Base-by-base conservation (phyloP, 2,329 filamentous ascomycete genomes). In the Exophiala phaeomuriformis region DNA sequence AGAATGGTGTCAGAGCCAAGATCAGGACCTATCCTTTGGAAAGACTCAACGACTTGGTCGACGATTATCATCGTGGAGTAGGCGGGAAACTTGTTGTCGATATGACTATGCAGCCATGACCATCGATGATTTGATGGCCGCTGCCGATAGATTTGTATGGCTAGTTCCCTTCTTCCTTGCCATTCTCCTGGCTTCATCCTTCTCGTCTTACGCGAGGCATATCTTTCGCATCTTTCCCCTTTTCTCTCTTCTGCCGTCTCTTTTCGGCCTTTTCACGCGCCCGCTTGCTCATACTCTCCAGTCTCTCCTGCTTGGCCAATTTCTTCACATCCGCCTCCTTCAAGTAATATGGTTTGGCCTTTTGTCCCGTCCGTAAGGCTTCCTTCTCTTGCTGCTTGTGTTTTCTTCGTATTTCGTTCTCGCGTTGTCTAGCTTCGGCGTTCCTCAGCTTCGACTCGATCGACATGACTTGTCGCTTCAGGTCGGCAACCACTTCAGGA, bases 271-370 rank as follows among this genome's bases (percentile, higher is more conserved):
- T 86, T 58, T 94, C 86, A 55, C 90, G 80, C 71, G 96, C 84
- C 68, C 84, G 85, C 67, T 86, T 85, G 71, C 88, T 93, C 85
- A 97, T 86, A 55, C 81, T 80, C 63, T 84, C 80, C 71, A 87
- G 96, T 67, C 85, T 82, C 64, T 93, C 84, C 66, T 87, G 76
- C 58, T 96, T 74, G 52, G 90, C 76, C 70, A 85, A 76, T 76
- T 91, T 89, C 83, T 93, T 95, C 76, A 93, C 81, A 72, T 96
- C 91, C 66, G 84, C 83, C 74, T 84, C 85, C 81, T 98, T 98
- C 64, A 97, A 75, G 71, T 88, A 97, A 73, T 90, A 98, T 0
- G 93, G 91, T 67, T 80, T 82, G 47, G 65, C 68, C 66, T 75
- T 75, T 81, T 96, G 96, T 57, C 93, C 93, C 73, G 94, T 81